These are phyloP conservation scores for Chlamydomonas sp. DNA, from an alignment of 139 green algal species.

Conservation along the genomic window DNA sequence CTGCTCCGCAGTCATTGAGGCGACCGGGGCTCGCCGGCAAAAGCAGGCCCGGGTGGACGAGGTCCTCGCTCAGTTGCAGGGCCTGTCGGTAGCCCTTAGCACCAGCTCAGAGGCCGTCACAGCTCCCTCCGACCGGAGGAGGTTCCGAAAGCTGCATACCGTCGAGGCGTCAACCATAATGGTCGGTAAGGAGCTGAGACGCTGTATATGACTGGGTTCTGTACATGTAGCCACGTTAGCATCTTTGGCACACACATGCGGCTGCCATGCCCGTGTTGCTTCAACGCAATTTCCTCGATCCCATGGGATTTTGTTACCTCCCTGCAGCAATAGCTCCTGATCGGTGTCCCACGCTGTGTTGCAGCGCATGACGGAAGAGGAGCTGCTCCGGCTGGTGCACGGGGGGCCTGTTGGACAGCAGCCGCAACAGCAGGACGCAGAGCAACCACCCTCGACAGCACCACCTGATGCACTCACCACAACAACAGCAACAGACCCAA, in stretches of 20 bases:
- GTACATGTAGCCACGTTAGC: too few relatives aligned
- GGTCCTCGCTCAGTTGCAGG: slow-evolving; percentile 14
- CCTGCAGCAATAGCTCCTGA: too few relatives aligned
- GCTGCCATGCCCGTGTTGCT: too few relatives aligned
- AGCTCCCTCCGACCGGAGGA: neutral
- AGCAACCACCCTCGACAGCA: too few relatives aligned
- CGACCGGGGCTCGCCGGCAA: neutral
- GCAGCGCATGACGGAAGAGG: slow-evolving; percentile 10
- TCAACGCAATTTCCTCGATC: too few relatives aligned
- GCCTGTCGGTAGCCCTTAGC: neutral
- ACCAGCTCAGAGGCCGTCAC: neutral
- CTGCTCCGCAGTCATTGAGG: slow-evolving; percentile 20
- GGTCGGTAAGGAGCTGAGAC: too few relatives aligned
- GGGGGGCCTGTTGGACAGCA: neutral
- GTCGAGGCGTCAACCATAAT: neutral
- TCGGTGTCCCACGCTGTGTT: too few relatives aligned
- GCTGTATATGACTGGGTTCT: too few relatives aligned
- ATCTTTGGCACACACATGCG: too few relatives aligned
- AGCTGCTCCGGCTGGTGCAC: slow-evolving; percentile 7
- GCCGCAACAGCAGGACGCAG: neutral
- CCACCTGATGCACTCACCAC: too few relatives aligned
- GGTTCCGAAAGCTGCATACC: slow-evolving; percentile 7
- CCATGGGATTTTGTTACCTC: too few relatives aligned
- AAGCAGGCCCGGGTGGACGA: slow-evolving; percentile 27
- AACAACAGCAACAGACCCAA: too few relatives aligned